Base-by-base conservation (phyloP, 805 yeast species). In the Saccharomycopsis sp. region DNA sequence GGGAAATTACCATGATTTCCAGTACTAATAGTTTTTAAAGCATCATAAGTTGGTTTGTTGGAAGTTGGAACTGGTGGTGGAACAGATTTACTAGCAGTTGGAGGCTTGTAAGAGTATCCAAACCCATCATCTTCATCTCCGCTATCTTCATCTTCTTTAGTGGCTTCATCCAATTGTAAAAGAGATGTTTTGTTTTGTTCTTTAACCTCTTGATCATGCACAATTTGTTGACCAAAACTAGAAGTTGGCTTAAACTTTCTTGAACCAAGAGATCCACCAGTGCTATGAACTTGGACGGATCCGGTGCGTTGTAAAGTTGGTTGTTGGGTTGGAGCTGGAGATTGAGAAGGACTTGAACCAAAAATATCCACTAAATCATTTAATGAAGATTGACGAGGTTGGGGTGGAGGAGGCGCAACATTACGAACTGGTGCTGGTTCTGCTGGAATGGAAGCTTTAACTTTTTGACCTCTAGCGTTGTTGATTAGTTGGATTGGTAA, bases 191-290 rank as follows among this genome's bases (percentile, higher is more conserved):
- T 47, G 30, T 54, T 58, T 33, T 59, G 57, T 5, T 56, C 52
- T 40, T 69, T 53, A 29, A 38, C 40, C 28, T 54, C 45, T 48
- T 58, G 57, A 39, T 59, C 60, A 33, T 57, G 60, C 21, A 65
- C 60, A 39, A 88, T 67, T 27, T 70, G 70, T 60, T 82, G 95
- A 25, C 97, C 97, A 65, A 88, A 89, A 9, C 71, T 61, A 0
- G 96, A 86, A 14, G 87, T 69, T 27, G 96, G 96, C 40, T 74
- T 80, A 61, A 88, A 89, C 33, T 62, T 60, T 45, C 60, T 62
- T 14, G 45, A 37, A 10, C 28, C 21, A 12, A 30, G 26, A 4
- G 41, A 40, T 25, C 30, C 25, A 15, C 42, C 45, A 9, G 48
- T 41, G 15, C 10, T 31, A 17, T 33, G 31, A 17, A 23, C 31